Percentiles rank a stretch among this genome's conserved stretches.
Evolutionary conservation across 495 filamentous ascomycete species (phyloP).

Genomic region (Xylaria cubensis): DNA sequence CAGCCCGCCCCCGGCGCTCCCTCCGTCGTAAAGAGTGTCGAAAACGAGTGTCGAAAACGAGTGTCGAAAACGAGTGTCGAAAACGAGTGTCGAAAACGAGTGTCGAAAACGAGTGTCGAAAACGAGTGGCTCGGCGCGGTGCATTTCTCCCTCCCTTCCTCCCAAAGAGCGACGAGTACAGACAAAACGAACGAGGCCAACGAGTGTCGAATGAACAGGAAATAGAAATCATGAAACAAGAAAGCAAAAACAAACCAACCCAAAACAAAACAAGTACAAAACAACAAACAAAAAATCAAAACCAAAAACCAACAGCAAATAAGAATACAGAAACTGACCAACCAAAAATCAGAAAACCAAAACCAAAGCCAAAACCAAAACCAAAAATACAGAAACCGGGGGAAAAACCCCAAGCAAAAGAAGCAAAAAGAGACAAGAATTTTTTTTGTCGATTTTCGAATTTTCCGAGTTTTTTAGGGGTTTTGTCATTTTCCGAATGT

Average conservation of each 20-base stretch:
- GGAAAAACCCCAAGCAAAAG: not conserved
- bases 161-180: conserved; percentile 1
- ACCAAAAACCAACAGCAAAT: not conserved
- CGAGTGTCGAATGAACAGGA: not conserved
- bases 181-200: not conserved
- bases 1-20: conserved; percentile 11
- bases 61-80: conserved; percentile 3
- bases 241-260: not conserved
- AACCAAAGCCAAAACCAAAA: not conserved
- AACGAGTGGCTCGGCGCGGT: conserved; percentile 5
- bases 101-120: not conserved
- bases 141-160: conserved; percentile 13
- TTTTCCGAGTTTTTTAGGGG: conserved; percentile 2
- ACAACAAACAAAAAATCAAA: not conserved
- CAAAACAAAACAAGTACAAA: not conserved
- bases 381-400: not conserved
- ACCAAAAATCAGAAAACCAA: not conserved
- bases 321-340: not conserved
- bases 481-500: not conserved
- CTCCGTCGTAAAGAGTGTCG: not conserved
- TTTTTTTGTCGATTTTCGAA: not conserved
- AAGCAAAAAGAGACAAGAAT: not conserved
- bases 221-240: not conserved
- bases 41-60: not conserved
- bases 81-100: not conserved